phyloP scores from a whole-genome alignment of 495 filamentous ascomycete species.

The Penicillium canescens region DNA sequence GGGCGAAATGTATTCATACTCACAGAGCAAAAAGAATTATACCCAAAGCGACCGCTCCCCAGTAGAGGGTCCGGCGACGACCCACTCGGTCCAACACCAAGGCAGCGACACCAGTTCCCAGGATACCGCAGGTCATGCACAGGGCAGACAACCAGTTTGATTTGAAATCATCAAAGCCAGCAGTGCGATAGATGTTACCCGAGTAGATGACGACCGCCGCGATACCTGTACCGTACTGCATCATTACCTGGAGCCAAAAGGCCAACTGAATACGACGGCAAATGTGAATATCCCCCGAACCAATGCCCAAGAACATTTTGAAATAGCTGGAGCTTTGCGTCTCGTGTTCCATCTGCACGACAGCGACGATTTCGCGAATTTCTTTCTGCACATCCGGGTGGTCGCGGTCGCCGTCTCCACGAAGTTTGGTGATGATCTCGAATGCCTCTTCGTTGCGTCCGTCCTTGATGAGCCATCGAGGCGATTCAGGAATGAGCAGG shows the following conservation, averaged over 20 bases:
- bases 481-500: constrained; percentile 46
- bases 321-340: constrained; percentile 19
- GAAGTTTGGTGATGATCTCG: constrained; percentile 51
- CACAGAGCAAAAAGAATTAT: constrained; percentile 14
- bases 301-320: constrained; percentile 29
- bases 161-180: constrained; percentile 20
- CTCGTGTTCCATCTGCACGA: constrained; percentile 21
- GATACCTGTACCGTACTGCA: constrained; percentile 33
- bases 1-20: constrained; percentile 5
- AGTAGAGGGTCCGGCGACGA: constrained; percentile 58
- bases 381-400: constrained; percentile 26
- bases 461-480: constrained; percentile 37
- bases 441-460: constrained; percentile 44
- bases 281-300: constrained; percentile 27
- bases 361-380: constrained; percentile 23
- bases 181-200: constrained; percentile 12
- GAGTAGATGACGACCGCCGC: constrained; percentile 27
- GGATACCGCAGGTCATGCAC: constrained; percentile 55
- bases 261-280: constrained; percentile 32
- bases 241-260: constrained; percentile 31
- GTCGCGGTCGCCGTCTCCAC: constrained; percentile 35
- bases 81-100: constrained; percentile 60
- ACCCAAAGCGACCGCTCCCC: constrained; percentile 45
- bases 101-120: constrained; percentile 51
- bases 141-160: constrained; percentile 49